These are phyloP conservation scores for Diaporthe vaccinii DNA, from an alignment of 2,329 filamentous ascomycete genomes.

Conservation along the genomic window DNA sequence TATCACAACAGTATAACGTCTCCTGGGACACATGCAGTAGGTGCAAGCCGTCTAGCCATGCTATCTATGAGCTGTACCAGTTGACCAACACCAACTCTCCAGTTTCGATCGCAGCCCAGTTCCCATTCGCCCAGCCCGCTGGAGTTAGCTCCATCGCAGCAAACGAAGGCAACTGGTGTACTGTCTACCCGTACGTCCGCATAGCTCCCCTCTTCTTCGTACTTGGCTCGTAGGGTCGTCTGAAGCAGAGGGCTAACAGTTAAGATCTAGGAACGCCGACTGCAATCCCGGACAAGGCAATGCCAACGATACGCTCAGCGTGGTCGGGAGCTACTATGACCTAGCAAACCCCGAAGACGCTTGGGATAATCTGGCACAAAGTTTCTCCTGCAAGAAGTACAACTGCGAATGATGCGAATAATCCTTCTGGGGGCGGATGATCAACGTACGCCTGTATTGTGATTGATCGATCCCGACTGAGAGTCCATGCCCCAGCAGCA, in stretches of 20 bases:
- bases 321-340: conserved; percentile 38
- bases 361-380: conserved; percentile 39
- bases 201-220: not conserved
- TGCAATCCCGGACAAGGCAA: conserved; percentile 27
- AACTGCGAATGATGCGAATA: conserved; percentile 9
- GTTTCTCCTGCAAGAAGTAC: conserved; percentile 36
- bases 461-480: not conserved
- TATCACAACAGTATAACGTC: conserved; percentile 33
- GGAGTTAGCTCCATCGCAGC: conserved; percentile 36
- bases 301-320: conserved; percentile 34
- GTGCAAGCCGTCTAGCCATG: not conserved
- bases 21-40: conserved; percentile 37
- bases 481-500: not conserved
- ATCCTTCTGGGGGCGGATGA: accelerated
- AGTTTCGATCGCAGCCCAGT: conserved; percentile 38
- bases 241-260: not conserved
- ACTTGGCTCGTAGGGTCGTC: accelerated
- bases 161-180: conserved; percentile 36
- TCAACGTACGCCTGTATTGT: too few species aligned
- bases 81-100: not conserved
- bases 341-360: conserved; percentile 35
- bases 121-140: conserved; percentile 21
- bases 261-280: conserved; percentile 6
- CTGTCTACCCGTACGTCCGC: conserved; percentile 32
- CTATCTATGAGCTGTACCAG: not conserved